Conservation (phyloP, 192 early-diverging fungal species). For the Coemansia sp. region DNA sequence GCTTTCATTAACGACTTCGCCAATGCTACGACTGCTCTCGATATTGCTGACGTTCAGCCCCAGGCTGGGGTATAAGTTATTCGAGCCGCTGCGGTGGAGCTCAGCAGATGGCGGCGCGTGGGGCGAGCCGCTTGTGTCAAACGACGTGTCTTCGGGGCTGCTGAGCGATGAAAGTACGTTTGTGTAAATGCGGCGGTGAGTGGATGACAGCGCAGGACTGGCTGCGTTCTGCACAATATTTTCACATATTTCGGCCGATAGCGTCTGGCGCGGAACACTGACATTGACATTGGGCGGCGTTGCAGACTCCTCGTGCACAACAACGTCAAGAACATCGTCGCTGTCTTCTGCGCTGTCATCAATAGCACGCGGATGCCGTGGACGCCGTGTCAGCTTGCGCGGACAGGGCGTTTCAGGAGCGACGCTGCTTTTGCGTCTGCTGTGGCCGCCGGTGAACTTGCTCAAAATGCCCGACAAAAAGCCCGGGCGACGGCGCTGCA, state of each 20-base stretch:
- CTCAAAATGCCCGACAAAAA: constrained; percentile 29
- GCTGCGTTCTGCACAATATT: constrained; percentile 24
- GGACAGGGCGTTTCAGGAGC: not conserved
- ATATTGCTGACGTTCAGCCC: constrained; percentile 16
- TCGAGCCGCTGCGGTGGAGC: constrained; percentile 3
- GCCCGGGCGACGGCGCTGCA: constrained; percentile 11
- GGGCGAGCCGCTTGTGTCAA: constrained; percentile 1
- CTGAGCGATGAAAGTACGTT: constrained; percentile 28
- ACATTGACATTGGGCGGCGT: constrained; percentile 23
- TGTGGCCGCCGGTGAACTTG: constrained; percentile 16
- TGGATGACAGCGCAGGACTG: constrained; percentile 24
- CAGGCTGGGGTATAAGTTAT: not conserved
- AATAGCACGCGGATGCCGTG: constrained; percentile 11
- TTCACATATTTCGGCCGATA: constrained; percentile 27
- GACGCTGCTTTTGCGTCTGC: constrained; percentile 20
- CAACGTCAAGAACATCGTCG: constrained; percentile 1
- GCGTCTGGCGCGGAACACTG: constrained; percentile 12
- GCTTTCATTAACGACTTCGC: not conserved
- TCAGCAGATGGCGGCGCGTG: not conserved
- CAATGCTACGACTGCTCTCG: constrained; percentile 15
- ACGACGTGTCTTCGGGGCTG: not conserved
- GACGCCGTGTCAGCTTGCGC: constrained; percentile 20
- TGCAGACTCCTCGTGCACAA: not conserved
- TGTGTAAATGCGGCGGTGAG: constrained; percentile 36
- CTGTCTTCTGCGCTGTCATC: constrained; percentile 5